Base-by-base conservation (phyloP, 208 protist genomes). In the Wallacemonas rigidus region DNA sequence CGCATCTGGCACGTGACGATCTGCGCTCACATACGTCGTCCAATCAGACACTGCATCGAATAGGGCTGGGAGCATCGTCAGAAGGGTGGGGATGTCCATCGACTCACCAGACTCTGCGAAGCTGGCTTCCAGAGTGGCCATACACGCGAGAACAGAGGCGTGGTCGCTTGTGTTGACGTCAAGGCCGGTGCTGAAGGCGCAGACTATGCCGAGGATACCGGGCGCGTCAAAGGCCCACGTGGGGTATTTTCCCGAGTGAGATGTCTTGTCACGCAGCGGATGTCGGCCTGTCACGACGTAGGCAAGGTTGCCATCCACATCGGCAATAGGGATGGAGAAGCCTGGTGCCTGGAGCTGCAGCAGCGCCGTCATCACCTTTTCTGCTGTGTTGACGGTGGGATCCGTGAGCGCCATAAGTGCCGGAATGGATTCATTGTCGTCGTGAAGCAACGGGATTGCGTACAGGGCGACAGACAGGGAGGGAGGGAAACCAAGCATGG, bases 281-380 rank as follows among this genome's bases (percentile, higher is more conserved):
- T 89, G 81, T 35, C 75, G 63, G 12, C 84, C 84, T 0, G 84
- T 85, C 41, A 87, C 73, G n/a, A 74, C 73, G 69, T 89, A 89
- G 44, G 79, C 84, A 44, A 89, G 74, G 79, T 85, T 87, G 45
- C 84, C 84, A 4, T 74, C 36, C 9, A 69, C 44, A 39, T 89
- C 84, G 1, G 75, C 77, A 44, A 87, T 87, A 41, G 81, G 77
- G 50, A 89, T 86, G 6, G 84, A 89, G 65, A 89, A 89, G 47
- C 84, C 84, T 3, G 84, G 84, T 3, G 84, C 53, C 35, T 75
- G 77, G 45, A 89, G 76, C 43, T 76, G 51, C 44, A 77, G 53
- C 54, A 89, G 47, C 50, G 12, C 72, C n/a, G 14, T 62, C 81
- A 86, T 89, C 53, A 89, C 55, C 65, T 86, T 77, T 51, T 87